Evolutionary conservation across 805 yeast species (phyloP), one percentile per base, ranked within the genome.

Genomic region (Spathaspora passalidarum): DNA sequence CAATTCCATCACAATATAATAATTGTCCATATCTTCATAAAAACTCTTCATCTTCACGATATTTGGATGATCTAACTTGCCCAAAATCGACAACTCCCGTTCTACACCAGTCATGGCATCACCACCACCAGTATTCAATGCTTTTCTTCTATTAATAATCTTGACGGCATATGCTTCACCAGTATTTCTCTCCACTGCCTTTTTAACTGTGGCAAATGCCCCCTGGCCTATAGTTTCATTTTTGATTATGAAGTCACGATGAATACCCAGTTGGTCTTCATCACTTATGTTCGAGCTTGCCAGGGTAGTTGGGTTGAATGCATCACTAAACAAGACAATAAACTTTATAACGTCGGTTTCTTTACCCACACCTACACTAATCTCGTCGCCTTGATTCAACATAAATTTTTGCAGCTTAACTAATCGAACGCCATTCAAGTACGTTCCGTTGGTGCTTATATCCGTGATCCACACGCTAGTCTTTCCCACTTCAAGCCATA

Each of bases 151-250:
- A 45, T 85, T 82, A 32, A 94, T 91, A 49, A 94, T 89, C 60
- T 94, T 94, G 14, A 88, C 96, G 0, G 99, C 99, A 63, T 72
- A 90, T 4, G 92, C 79, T 53, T 83, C 81, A 11, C 98, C 98
- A 0, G 96, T 82, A 5, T 80, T 66, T 50, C 97, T 77, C 57
- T 90, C 94, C 1, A 91, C 81, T 4, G 95, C 97, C 60, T 88
- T 88, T 54, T 89, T 85, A 22, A 94, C 99, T 1, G 91, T 86
- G 5, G 98, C 98, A 75, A 92, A 92, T 8, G 98, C 98, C n/a
- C 99, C 99, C 56, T 89, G 94, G 1, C 99, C 99, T 1, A 92
- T 87, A 13, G 88, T 83, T 57, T 87, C 96, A 60, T 85, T 88
- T 48, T 84, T 79, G 17, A 92, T 80, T 11, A 88, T 85, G 63